Base-by-base conservation (phyloP, 306 rosid genomes). In the Prunus mongolica region DNA sequence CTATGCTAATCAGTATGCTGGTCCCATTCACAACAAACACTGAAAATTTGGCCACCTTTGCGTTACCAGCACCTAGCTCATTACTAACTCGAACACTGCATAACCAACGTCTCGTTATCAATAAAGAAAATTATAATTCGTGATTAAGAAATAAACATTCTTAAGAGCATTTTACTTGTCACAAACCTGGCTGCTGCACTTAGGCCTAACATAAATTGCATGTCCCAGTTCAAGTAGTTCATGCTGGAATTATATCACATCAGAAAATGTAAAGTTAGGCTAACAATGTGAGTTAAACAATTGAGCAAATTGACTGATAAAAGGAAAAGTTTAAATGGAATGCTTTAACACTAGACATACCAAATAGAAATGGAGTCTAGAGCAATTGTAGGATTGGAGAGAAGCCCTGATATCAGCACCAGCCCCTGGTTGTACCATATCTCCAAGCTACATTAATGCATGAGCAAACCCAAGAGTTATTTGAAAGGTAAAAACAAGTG, bases 391-490 rank as follows among this genome's bases (percentile, higher is more conserved):
- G 96, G 96, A 65, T 88, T 80, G 12, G 82, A 11, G 19, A 88
- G 96, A 50, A 92, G 74, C 38, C 97, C 97, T 77, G 96, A 89
- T 84, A 92, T 82, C 56, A 89, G 87, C 50, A 90, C 91, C 20
- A 92, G 84, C 55, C 93, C 93, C 49, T 88, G 97, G 77, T 10
- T 85, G 79, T 92, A 92, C 96, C 97, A 92, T 79, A 88, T 84
- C 91, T 92, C 96, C 90, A 92, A 85, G 68, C 91, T 89, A 30
- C 84, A 77, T 24, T 14, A 60, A 56, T 27, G 45, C 60, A 69
- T 69, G 9, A 69, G 0, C 28, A 22, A 72, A 41, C 41, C 57
- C 67, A 22, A 63, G 32, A 12, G 14, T 58, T 24, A 58, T 3
- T 58, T 58, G n/a, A 14, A 61, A 58, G 30, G 3, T 5, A n/a